phyloP scores from a whole-genome alignment of 2,329 filamentous ascomycete genomes.

The Stachybotrys chlorohalonatus region DNA sequence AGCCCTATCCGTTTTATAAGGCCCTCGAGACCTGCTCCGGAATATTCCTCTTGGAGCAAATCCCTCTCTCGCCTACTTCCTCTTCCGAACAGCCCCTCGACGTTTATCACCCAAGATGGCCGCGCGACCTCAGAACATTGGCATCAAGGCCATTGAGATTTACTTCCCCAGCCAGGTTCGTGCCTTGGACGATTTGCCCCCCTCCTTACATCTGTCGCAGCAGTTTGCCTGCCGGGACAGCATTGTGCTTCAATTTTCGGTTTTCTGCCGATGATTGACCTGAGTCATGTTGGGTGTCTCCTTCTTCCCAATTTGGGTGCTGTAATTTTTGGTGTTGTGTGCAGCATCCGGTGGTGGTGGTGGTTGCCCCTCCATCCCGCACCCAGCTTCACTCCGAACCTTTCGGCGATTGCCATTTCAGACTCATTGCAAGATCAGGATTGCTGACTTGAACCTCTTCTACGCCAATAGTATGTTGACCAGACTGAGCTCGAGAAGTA shows the following conservation, averaged over 20 bases:
- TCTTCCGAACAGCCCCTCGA: not conserved
- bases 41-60: not conserved
- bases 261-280: not conserved
- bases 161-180: slow-evolving; percentile 80
- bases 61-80: not conserved
- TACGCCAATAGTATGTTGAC: slow-evolving; percentile 62
- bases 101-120: slow-evolving; percentile 42
- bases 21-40: not conserved
- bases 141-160: slow-evolving; percentile 88
- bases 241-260: not conserved
- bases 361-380: slow-evolving; percentile 11
- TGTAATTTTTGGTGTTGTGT: slow-evolving; percentile 11
- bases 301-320: slow-evolving; percentile 6
- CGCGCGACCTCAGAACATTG: slow-evolving; percentile 73
- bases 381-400: slow-evolving; percentile 15
- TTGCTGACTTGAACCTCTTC: not conserved
- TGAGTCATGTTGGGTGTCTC: slow-evolving; percentile 1
- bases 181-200: slow-evolving; percentile 9
- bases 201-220: not conserved
- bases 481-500: slow-evolving; percentile 78
- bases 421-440: not conserved
- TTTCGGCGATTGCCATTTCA: not conserved
- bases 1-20: not conserved
- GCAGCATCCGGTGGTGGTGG: not conserved
- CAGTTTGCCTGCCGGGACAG: not conserved